phyloP scores from a whole-genome alignment of 805 yeast genomes.

The Candida ascalaphidarum region DNA sequence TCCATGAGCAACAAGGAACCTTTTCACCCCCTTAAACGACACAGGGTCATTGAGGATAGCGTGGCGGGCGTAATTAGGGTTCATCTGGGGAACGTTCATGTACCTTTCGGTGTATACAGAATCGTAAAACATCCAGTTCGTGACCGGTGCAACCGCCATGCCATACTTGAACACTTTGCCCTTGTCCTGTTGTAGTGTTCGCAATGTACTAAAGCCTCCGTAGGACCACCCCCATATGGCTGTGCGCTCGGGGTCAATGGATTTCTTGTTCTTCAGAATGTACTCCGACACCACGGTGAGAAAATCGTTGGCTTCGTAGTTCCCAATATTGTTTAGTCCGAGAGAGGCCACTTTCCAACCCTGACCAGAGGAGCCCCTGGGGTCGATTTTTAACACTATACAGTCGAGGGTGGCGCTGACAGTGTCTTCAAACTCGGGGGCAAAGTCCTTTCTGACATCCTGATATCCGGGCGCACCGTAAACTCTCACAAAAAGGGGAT shows the following conservation, averaged over 20 bases:
- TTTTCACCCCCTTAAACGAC: constrained; percentile 38
- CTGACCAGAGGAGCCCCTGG: constrained; percentile 76
- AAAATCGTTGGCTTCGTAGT: constrained; percentile 72
- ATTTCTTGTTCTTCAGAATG: constrained; percentile 30
- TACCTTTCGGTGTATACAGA: constrained; percentile 76
- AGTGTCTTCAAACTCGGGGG: constrained; percentile 50
- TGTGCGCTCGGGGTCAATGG: constrained; percentile 44
- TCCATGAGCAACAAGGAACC: constrained; percentile 72
- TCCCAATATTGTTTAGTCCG: constrained; percentile 53
- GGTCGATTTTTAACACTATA: constrained; percentile 61
- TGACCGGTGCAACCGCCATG: constrained; percentile 80
- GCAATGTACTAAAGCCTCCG: constrained; percentile 73
- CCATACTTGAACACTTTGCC: constrained; percentile 64
- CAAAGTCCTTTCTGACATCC: constrained; percentile 38
- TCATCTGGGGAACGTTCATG: constrained; percentile 48
- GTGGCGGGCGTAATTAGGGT: constrained; percentile 36
- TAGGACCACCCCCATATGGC: constrained; percentile 89
- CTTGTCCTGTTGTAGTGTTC: constrained; percentile 60
- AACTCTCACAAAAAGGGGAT: constrained; percentile 59
- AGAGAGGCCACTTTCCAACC: constrained; percentile 59
- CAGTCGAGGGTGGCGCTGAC: constrained; percentile 50
- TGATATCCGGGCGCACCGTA: constrained; percentile 84
- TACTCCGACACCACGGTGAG: constrained; percentile 42
- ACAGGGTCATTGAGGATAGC: constrained; percentile 32
- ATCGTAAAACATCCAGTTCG: constrained; percentile 69